These are phyloP conservation scores for Silene uniflora DNA, from an alignment of 148 eudicot species.

Conservation along the genomic window DNA sequence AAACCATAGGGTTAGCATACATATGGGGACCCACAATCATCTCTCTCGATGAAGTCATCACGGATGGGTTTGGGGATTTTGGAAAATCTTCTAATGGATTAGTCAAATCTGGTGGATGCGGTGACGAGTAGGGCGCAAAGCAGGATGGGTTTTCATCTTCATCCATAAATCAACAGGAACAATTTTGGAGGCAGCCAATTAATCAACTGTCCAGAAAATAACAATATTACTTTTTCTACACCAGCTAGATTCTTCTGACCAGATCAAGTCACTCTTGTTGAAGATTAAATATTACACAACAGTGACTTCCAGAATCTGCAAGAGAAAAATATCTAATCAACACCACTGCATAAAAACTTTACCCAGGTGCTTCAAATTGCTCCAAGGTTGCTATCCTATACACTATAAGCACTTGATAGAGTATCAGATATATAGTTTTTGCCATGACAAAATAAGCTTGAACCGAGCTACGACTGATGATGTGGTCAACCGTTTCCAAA, in stretches of 20 bases:
- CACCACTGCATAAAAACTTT: no score
- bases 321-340: neutral
- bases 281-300: constrained; percentile 1
- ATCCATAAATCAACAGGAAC: constrained; percentile 31
- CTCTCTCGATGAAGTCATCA: constrained; percentile 22
- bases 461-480: no score
- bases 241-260: neutral
- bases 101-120: constrained; percentile 25
- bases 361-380: no score
- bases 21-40: constrained; percentile 28
- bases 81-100: no score
- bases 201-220: constrained; percentile 7
- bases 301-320: constrained; percentile 16
- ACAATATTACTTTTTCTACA: neutral
- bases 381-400: no score
- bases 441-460: no score
- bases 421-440: no score
- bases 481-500: no score
- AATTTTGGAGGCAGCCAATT: constrained; percentile 13
- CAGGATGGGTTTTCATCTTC: constrained; percentile 31
- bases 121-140: constrained; percentile 30
- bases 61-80: no score
- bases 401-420: no score
- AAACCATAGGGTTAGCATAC: constrained; percentile 25
- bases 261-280: neutral